A percentile compares a stretch with the other conserved stretches of the same genome.
Conservation (phyloP, 768 basidiomycete genomes). For the Termitomyces sp. region DNA sequence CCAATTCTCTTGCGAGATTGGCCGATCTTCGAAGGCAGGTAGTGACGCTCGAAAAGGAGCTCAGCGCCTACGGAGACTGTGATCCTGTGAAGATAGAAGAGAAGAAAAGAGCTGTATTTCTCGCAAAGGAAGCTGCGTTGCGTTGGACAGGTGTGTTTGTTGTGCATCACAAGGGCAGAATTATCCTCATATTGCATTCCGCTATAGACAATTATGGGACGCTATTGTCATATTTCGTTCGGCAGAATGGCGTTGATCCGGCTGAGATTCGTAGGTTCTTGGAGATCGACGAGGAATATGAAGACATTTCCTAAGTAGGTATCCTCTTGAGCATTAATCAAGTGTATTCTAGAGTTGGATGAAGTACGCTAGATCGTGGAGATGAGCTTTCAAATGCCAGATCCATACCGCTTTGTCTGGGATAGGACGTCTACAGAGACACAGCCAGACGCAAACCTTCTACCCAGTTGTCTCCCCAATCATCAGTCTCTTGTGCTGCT, state of each 20-base stretch:
- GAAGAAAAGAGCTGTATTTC: conserved; percentile 63
- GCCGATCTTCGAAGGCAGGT: conserved; percentile 46
- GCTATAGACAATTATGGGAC: conserved; percentile 66
- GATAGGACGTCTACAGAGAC: neutral
- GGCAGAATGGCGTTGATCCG: conserved; percentile 54
- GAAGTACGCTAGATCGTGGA: neutral
- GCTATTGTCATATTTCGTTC: conserved; percentile 61
- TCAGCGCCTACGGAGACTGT: conserved; percentile 76
- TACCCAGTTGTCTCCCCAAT: conserved; percentile 24
- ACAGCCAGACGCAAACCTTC: neutral
- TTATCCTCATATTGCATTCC: neutral
- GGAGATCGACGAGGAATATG: conserved; percentile 70
- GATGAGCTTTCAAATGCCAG: neutral
- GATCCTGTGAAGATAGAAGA: conserved; percentile 82
- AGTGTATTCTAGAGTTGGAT: neutral
- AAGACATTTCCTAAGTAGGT: conserved; percentile 54
- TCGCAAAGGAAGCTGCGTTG: conserved; percentile 80
- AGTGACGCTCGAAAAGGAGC: conserved; percentile 57
- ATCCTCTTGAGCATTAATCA: neutral
- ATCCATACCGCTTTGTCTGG: neutral
- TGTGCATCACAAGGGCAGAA: neutral
- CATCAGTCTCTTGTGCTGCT: conserved; percentile 16
- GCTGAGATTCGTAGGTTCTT: conserved; percentile 67
- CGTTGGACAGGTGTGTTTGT: conserved; percentile 81
- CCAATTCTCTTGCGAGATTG: conserved; percentile 49